Evolutionary conservation across 371 early-diverging fungal species (phyloP), one percentile per base, ranked within the genome.

Genomic region (Entomophthora muscae): DNA sequence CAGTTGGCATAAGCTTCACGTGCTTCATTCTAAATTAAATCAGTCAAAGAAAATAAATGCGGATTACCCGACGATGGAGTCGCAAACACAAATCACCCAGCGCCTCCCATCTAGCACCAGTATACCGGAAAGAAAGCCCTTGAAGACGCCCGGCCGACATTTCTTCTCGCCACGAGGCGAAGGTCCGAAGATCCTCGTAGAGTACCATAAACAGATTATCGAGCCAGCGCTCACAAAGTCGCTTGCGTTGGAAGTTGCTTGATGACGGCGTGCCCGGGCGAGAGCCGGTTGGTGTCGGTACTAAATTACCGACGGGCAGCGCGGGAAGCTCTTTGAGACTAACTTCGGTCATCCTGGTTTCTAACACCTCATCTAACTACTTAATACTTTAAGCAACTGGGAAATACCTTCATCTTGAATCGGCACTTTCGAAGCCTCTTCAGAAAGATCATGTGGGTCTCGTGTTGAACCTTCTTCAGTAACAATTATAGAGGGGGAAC

Each of bases 181-280:
- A 97, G 23, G 90, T 84, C 30, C 97, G 85, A 61, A 97, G 76
- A 68, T 97, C 97, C 70, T 91, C 95, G 66, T 93, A 98, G 52
- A 98, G 73, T 1, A 96, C 91, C 95, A 95, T 94, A 64, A 96
- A 95, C 52, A 95, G 76, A 70, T 95, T 93, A 72, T 98, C 98
- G 67, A 98, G 78, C 98, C 98, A 98, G 61, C 95, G 90, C 68
- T 98, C 98, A 68, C 98, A 98, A 52, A 98, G 81, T 22, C 98
- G 81, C 77, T 98, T 96, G 76, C 89, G 61, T 3, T 61, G 31
- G 61, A 61, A 61, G 31, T 5, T 51, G 61, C 30, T 22, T 23
- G 31, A 21, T 12, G 32, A 12, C 22, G 30, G 33, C 42, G 31
- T 10, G 17, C 26, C 31, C 42, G 31, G 21, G 13, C 17, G 42